Evolutionary conservation across 345 rosid genomes (phyloP), one percentile per base, ranked within the genome.

Genomic region (Anastatica hierochuntica): DNA sequence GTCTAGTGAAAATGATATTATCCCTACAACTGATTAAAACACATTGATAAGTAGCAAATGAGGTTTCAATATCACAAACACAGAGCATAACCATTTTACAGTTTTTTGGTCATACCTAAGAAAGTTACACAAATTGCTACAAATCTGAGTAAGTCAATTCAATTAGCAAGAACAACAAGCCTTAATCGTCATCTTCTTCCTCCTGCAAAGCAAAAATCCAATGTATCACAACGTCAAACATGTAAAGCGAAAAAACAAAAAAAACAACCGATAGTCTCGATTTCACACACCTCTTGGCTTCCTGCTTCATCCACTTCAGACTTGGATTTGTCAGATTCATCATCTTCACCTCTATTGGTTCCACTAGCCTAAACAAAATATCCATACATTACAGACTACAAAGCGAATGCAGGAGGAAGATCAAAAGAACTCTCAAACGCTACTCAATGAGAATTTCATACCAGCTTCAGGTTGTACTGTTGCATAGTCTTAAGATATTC

Each of bases 261-360:
- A 7, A 5, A 26, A 36, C 34, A 10, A 31, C 8, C 14, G 40
- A 48, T 21, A 46, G 47, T 63, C 37, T 21, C 4, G 24, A 18
- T n/a, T n/a, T 21, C 6, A 43, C n/a, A 47, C 45, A 83, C 96
- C 83, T 76, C 86, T 11, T 57, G 84, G 14, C 79, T 77, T 33
- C 62, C 83, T 7, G 74, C 81, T 3, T 76, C 88, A 4, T 84
- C 70, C 23, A 88, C 90, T 63, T 84, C 85, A 37, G 96, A 88
- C 63, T 81, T 84, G 4, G 92, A 81, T 74, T 82, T 81, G 37
- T 81, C 88, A 63, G 88, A 80, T 48, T 79, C 96, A 27, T 84
- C 84, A 11, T 72, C 86, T 9, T 79, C 85, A 8, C 48, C 75
- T 14, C 54, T 70, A 40, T 72, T 66, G 10, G 60, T 54, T 58